phyloP scores from a whole-genome alignment of 371 early-diverging fungal genomes.

The Gilbertella persicaria region DNA sequence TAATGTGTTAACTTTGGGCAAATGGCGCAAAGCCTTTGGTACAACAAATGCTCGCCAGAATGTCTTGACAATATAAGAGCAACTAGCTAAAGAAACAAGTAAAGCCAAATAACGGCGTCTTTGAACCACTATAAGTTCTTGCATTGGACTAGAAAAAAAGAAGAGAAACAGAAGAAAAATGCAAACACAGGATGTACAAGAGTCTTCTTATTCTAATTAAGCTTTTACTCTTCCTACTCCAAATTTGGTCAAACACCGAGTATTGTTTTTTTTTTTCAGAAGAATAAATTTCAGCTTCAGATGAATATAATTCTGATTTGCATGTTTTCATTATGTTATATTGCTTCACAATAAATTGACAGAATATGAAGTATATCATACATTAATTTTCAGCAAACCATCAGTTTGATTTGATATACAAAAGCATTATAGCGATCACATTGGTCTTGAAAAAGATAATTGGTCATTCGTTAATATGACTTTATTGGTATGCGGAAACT shows the following conservation, averaged over 20 bases:
- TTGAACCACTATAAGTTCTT: background rate
- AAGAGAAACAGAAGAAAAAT: background rate
- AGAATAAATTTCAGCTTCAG: background rate
- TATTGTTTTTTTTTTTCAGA: slow-evolving; percentile 2
- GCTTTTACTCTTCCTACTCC: background rate
- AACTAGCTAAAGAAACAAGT: background rate
- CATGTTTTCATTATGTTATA: no score
- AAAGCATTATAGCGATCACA: no score
- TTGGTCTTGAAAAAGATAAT: no score
- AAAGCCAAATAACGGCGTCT: background rate
- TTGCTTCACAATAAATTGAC: no score
- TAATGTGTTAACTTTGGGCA: slow-evolving; percentile 27
- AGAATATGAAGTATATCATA: no score
- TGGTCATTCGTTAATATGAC: no score
- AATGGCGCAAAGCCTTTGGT: slow-evolving; percentile 20
- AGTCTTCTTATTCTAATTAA: background rate
- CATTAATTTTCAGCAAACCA: no score
- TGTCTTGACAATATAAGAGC: background rate
- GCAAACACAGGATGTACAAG: background rate
- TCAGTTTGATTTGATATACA: no score
- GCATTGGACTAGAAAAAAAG: background rate
- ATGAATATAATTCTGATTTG: no score
- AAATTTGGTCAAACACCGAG: slow-evolving; percentile 14
- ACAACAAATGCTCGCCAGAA: slow-evolving; percentile 12
- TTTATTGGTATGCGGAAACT: no score